Percentiles rank a stretch among this genome's conserved stretches.
phyloP scores from a whole-genome alignment of 1,284 basidiomycete genomes.

The Ustilago vetiveriae region DNA sequence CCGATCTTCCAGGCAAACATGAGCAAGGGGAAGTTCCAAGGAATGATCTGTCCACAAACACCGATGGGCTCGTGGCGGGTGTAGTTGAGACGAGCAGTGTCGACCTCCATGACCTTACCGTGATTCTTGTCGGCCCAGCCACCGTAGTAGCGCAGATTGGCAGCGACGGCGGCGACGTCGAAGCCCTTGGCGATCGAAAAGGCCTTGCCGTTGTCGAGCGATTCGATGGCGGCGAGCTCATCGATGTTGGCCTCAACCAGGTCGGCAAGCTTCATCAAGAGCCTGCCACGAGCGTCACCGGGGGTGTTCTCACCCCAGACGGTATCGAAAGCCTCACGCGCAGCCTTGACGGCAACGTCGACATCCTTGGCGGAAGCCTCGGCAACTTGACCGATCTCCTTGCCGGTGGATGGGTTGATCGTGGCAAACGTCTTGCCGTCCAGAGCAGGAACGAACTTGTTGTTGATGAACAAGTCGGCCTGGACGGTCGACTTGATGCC shows the following conservation, averaged over 20 bases:
- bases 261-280: constrained; percentile 76
- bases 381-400: constrained; percentile 61
- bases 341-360: constrained; percentile 61
- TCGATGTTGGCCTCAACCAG: constrained; percentile 78
- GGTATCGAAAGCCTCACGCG: constrained; percentile 56
- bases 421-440: constrained; percentile 63
- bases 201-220: constrained; percentile 81
- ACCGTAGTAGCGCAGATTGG: constrained; percentile 74
- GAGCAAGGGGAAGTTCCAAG: constrained; percentile 76
- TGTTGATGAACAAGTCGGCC: constrained; percentile 63
- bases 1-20: constrained; percentile 72
- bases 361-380: constrained; percentile 64
- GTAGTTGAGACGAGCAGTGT: constrained; percentile 75
- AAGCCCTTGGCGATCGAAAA: constrained; percentile 75
- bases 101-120: constrained; percentile 83
- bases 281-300: constrained; percentile 74
- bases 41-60: constrained; percentile 72
- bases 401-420: constrained; percentile 61
- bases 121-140: constrained; percentile 79
- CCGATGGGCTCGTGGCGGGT: constrained; percentile 91
- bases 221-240: constrained; percentile 71
- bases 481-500: constrained; percentile 57
- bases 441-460: constrained; percentile 59
- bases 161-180: constrained; percentile 78
- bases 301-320: constrained; percentile 68